Evolutionary conservation across 2,329 filamentous ascomycete species (phyloP), one percentile per base, ranked within the genome.

Genomic region (Xylariaceae sp.): DNA sequence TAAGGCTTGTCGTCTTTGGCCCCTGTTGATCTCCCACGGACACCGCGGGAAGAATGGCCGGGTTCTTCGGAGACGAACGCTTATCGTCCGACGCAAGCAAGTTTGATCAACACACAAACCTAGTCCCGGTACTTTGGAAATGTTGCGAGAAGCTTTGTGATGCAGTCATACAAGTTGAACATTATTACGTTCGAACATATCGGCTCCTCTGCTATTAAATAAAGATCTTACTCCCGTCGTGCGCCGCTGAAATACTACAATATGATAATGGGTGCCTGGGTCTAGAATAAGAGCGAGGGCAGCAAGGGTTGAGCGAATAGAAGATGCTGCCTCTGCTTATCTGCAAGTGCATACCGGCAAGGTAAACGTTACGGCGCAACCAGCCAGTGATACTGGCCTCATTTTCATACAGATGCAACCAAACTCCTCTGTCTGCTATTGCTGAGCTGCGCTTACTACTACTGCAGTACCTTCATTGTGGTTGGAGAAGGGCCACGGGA

Each of bases 291-390:
- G 47, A 17, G 9, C 21, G 11, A 11, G 55, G 47, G 40, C 37
- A 39, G 9, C 39, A 37, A 43, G 9, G 34, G 6, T 28, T 45
- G 36, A 36, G 44, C 60, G 40, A 60, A 55, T 62, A 56, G 58
- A 59, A 53, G 47, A 48, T 60, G 53, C 51, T 59, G 33, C 53
- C 55, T 58, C 57, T 40, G 58, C 62, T 59, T 61, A 61, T 51
- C 52, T 66, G 63, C 67, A 69, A 54, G 60, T 64, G 61, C 50
- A 60, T 54, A 65, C 63, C 60, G 63, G 58, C 60, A 63, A 54
- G 52, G 53, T 64, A 47, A 67, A 64, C 62, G 60, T 66, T 56
- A 65, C 45, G 37, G 36, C 31, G 23, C 23, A 28, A 41, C 19
- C 55, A 59, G 49, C 29, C 62, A 57, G 44, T 56, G 52, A 43